phyloP scores from a whole-genome alignment of 768 basidiomycete species.

The Podaxis sp. region DNA sequence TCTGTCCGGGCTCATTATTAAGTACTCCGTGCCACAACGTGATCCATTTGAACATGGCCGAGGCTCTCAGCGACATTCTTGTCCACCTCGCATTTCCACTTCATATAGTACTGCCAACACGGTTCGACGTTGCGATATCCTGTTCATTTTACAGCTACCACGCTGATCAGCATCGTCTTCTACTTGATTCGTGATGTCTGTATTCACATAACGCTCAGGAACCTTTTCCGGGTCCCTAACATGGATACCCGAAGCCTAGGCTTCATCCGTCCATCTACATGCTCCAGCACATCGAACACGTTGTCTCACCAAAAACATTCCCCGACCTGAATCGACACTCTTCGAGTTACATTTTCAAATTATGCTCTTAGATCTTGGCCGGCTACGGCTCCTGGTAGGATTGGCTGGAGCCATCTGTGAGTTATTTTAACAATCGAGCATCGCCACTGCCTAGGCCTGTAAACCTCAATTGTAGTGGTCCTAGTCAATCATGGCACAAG shows the following conservation, averaged over 20 bases:
- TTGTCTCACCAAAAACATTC: constrained; percentile 76
- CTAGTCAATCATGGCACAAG: constrained; percentile 61
- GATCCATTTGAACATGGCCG: constrained; percentile 60
- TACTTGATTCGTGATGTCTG: not conserved
- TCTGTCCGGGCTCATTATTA: constrained; percentile 50
- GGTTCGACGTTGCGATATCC: constrained; percentile 44
- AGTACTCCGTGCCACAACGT: constrained; percentile 67
- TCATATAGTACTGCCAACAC: constrained; percentile 41
- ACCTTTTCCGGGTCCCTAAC: constrained; percentile 48
- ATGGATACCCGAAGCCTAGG: constrained; percentile 58
- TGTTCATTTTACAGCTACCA: constrained; percentile 35
- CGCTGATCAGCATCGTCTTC: not conserved
- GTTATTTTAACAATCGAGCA: constrained; percentile 46
- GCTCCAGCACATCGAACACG: constrained; percentile 69
- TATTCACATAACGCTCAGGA: constrained; percentile 52
- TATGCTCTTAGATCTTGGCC: constrained; percentile 77
- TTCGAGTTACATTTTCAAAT: constrained; percentile 64
- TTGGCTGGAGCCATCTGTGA: constrained; percentile 67
- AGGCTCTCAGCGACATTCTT: constrained; percentile 48
- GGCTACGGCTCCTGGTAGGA: constrained; percentile 60
- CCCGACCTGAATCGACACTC: constrained; percentile 67
- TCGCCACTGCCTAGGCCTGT: constrained; percentile 58
- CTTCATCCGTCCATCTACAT: constrained; percentile 36
- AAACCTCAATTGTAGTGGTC: constrained; percentile 69
- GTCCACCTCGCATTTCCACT: constrained; percentile 52